Conservation (phyloP, 148 eudicot species). For the Chenopodium quinoa region DNA sequence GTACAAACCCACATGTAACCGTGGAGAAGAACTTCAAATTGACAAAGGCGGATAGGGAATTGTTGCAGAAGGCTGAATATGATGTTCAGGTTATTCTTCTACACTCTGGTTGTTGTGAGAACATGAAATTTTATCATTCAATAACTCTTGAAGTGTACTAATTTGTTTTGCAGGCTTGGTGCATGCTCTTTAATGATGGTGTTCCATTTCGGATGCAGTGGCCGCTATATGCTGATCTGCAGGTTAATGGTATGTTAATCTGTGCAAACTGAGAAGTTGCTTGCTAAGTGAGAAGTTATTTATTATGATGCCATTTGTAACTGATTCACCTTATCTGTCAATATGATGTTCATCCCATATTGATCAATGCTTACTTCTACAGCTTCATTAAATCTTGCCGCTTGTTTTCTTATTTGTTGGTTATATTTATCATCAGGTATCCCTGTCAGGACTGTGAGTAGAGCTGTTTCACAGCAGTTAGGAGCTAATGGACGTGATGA, state of each 20-base stretch:
- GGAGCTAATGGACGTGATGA: constrained; percentile 98
- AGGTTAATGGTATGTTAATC: constrained; percentile 68
- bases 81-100: constrained; percentile 67
- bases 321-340: neutral
- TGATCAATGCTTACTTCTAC: neutral
- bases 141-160: neutral
- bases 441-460: constrained; percentile 62
- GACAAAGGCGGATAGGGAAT: constrained; percentile 57
- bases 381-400: neutral
- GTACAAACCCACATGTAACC: constrained; percentile 64
- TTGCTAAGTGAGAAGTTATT: neutral
- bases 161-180: constrained; percentile 65
- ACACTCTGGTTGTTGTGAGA: neutral
- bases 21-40: constrained; percentile 68
- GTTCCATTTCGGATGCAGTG: constrained; percentile 95
- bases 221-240: constrained; percentile 84
- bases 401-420: constrained; percentile 7
- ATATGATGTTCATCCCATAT: neutral
- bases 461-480: constrained; percentile 79
- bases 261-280: too few relatives aligned
- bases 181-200: constrained; percentile 84
- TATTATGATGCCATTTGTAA: neutral
- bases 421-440: constrained; percentile 43
- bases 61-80: constrained; percentile 59
- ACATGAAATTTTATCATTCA: neutral